These are phyloP conservation scores for thale cress (Arabidopsis thaliana) DNA, from an alignment of 345 rosid species.

Conservation along the genomic window TAIR10.1 NC_003070.9:2186001-2186500, in stretches of 20 bases:
- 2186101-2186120: slow-evolving; percentile 46
- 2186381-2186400: slow-evolving; percentile 91
- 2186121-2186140: slow-evolving; percentile 54
- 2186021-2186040: slow-evolving; percentile 44
- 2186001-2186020: background rate
- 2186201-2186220: slow-evolving; percentile 54
- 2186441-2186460: slow-evolving; percentile 72
- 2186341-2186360: slow-evolving; percentile 52
- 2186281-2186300: slow-evolving; percentile 51
- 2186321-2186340: slow-evolving; percentile 48
- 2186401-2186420: slow-evolving; percentile 80
- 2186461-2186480: slow-evolving; percentile 66
- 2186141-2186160: slow-evolving; percentile 71
- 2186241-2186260: slow-evolving; percentile 60
- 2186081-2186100: slow-evolving; percentile 75
- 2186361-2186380: slow-evolving; percentile 48
- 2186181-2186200: slow-evolving; percentile 81
- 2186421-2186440: slow-evolving; percentile 80
- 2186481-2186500: slow-evolving; percentile 80
- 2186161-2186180: slow-evolving; percentile 80
- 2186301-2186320: slow-evolving; percentile 46
- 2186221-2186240: slow-evolving; percentile 77
- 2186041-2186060: slow-evolving; percentile 86
- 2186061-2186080: slow-evolving; percentile 96
- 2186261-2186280: slow-evolving; percentile 28